These are phyloP conservation scores for Leccinum broughii DNA, from an alignment of 768 basidiomycete genomes.

Conservation along the genomic window DNA sequence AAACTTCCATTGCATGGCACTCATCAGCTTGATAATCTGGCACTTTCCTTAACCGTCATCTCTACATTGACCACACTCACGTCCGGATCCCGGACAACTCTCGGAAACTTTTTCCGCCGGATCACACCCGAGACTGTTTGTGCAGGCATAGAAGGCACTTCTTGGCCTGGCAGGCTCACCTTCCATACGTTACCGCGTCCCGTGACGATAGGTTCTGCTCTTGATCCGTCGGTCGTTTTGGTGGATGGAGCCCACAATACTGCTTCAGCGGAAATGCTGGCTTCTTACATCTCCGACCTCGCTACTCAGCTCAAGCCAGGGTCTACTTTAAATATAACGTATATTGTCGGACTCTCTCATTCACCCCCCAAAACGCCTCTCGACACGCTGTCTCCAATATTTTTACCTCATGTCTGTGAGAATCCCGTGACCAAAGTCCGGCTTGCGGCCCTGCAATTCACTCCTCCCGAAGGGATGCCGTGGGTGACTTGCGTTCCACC, in stretches of 20 bases:
- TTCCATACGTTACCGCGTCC: conserved; percentile 47
- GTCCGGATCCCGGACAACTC: conserved; percentile 24
- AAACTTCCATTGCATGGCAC: conserved; percentile 69
- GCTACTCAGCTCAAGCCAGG: conserved; percentile 24
- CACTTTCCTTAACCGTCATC: conserved; percentile 62
- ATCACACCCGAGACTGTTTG: conserved; percentile 53
- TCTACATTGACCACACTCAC: conserved; percentile 52
- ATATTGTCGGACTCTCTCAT: conserved; percentile 78
- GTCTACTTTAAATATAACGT: conserved; percentile 53
- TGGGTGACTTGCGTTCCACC: conserved; percentile 77
- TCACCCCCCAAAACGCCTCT: conserved; percentile 82
- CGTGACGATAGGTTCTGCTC: conserved; percentile 13
- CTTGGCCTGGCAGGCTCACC: conserved; percentile 85
- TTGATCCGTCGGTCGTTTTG: conserved; percentile 47
- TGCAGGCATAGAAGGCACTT: conserved; percentile 55
- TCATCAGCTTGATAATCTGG: conserved; percentile 88
- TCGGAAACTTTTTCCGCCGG: conserved; percentile 8
- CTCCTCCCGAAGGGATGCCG: conserved; percentile 88
- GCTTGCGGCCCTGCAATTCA: conserved; percentile 63
- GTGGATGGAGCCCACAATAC: conserved; percentile 95
- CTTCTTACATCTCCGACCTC: conserved; percentile 52
- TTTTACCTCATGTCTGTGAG: conserved; percentile 42
- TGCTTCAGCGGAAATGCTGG: conserved; percentile 68
- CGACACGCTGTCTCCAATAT: conserved; percentile 68
- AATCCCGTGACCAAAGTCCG: conserved; percentile 34